These are phyloP conservation scores for Chaetomium tenue DNA, from an alignment of 495 filamentous ascomycete genomes.

Conservation along the genomic window DNA sequence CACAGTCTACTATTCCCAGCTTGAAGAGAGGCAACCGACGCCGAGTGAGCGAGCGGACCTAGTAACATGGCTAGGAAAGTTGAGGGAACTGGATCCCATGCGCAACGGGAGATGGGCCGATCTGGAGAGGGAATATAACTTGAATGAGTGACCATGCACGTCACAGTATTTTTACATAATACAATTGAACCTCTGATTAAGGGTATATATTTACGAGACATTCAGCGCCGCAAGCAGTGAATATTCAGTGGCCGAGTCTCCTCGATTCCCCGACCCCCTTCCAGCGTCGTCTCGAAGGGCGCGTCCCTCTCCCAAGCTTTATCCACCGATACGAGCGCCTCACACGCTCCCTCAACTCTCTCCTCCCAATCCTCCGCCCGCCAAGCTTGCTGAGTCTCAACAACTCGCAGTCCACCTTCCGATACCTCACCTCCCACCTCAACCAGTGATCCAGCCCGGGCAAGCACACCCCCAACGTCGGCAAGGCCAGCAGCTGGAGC, in stretches of 20 bases:
- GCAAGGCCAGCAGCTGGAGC: slow-evolving; percentile 48
- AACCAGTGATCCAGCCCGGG: slow-evolving; percentile 39
- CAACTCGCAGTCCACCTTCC: slow-evolving; percentile 41
- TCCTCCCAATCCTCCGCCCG: neutral
- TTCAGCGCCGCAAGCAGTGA: neutral
- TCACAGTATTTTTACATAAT: too few relatives aligned
- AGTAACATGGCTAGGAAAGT: slow-evolving; percentile 59
- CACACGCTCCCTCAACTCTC: slow-evolving; percentile 5
- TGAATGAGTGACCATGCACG: slow-evolving; percentile 3
- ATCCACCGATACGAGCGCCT: slow-evolving; percentile 5
- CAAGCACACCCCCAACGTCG: slow-evolving; percentile 47
- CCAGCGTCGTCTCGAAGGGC: neutral
- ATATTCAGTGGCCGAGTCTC: neutral
- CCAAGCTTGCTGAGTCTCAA: slow-evolving; percentile 23
- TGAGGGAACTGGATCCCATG: slow-evolving; percentile 68
- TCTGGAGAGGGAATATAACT: slow-evolving; percentile 46
- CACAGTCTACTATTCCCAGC: slow-evolving; percentile 49
- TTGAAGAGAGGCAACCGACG: slow-evolving; percentile 40
- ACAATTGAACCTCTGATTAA: too few relatives aligned
- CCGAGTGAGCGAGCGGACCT: slow-evolving; percentile 49
- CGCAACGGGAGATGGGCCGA: slow-evolving; percentile 67
- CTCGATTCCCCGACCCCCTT: too few relatives aligned
- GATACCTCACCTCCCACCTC: slow-evolving; percentile 49
- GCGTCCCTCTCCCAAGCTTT: neutral
- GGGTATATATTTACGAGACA: too few relatives aligned